Evolutionary conservation across 2,329 filamentous ascomycete genomes (phyloP), one percentile per base, ranked within the genome.

Genomic region (Gnomoniopsis sp.): DNA sequence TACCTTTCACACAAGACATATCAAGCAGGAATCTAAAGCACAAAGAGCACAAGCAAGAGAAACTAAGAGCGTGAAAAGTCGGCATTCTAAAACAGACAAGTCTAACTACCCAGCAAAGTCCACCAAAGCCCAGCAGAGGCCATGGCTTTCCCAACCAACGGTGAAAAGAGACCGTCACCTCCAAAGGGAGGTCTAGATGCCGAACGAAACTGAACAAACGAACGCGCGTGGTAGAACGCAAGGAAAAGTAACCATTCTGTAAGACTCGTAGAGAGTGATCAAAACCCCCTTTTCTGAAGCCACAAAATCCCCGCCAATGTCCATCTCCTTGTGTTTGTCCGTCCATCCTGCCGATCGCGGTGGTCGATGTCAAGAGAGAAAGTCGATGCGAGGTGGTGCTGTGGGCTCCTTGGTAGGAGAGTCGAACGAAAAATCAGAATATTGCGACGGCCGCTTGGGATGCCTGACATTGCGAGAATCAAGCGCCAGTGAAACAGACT

Each of bases 401-500:
- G 52, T 41, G 43, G 59, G 47, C 49, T 49, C 33, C 38, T 51
- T 34, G 36, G 48, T 51, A 19, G 36, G 47, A 43, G 48, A n/a
- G 23, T 52, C 43, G 34, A 46, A 57, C 49, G 33, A 50, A 12
- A 21, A 58, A 61, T 41, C 36, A 41, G 17, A 41, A 41, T n/a
- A n/a, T n/a, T 15, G 36, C 12, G 12, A 41, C 36, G 6, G 36
- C 36, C 36, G 36, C 36, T 41, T 41, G 26, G 36, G 14, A 41
- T 41, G 17, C 36, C 17, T 41, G 36, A 41, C 36, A 41, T 41
- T 41, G 36, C 36, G 36, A 41, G 36, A 30, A 41, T n/a, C 12
- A 41, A 44, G 44, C 44, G 44, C 44, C 44, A 47, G 52, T 49
- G 53, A 55, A 53, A 49, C 38, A 50, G 52, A 36, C 38, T 44